phyloP scores from a whole-genome alignment of 2,329 filamentous ascomycete species.

The Nemania sp. region DNA sequence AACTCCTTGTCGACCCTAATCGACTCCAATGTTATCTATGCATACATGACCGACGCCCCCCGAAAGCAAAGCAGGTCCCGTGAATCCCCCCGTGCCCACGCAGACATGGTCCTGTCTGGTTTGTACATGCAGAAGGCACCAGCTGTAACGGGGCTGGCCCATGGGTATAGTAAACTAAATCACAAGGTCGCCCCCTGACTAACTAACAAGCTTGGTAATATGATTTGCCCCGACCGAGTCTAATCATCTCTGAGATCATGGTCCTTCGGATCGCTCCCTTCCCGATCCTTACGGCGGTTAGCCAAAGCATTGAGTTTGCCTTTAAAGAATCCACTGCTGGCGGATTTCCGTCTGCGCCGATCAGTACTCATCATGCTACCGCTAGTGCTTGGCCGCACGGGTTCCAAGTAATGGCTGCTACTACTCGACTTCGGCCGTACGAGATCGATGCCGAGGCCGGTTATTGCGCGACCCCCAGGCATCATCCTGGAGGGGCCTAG shows the following conservation, averaged over 20 bases:
- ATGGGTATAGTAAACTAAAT: background rate
- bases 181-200: background rate
- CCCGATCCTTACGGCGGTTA: constrained; percentile 36
- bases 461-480: constrained; percentile 31
- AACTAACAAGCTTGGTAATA: background rate
- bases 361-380: constrained; percentile 22
- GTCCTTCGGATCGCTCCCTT: constrained; percentile 22
- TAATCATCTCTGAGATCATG: constrained; percentile 28
- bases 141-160: background rate
- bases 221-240: background rate
- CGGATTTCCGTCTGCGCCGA: constrained; percentile 35
- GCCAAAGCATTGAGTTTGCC: constrained; percentile 44
- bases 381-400: constrained; percentile 26
- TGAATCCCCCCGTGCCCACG: background rate
- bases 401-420: constrained; percentile 26
- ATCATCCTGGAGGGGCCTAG: constrained; percentile 42
- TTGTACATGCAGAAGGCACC: background rate
- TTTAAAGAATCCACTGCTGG: constrained; percentile 41
- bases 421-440: constrained; percentile 38
- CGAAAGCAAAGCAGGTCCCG: background rate
- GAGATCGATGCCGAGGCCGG: constrained; percentile 36
- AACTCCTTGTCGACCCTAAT: constrained; percentile 1
- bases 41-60: constrained; percentile 7
- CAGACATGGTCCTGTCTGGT: background rate
- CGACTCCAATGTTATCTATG: constrained; percentile 23